Evolutionary conservation across 306 rosid species (phyloP).

Genomic region (Gleditsia sinensis): DNA sequence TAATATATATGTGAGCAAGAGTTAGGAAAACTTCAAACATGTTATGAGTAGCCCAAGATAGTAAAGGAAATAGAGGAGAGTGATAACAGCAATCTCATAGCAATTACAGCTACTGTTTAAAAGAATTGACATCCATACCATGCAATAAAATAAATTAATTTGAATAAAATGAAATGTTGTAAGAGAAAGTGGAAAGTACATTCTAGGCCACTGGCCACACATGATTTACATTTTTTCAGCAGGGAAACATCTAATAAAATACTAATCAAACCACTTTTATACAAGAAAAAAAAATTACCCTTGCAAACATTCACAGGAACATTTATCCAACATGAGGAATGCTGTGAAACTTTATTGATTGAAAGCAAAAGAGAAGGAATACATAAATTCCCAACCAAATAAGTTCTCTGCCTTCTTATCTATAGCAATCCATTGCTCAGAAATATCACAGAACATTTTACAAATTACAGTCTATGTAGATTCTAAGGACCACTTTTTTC

Average conservation of each 20-base stretch:
- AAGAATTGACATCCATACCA: neutral
- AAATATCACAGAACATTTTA: neutral
- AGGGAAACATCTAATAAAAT: neutral
- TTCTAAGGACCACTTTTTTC: neutral
- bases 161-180: neutral
- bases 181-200: neutral
- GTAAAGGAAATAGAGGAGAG: neutral
- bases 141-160: too few relatives aligned
- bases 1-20: neutral
- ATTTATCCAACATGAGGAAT: neutral
- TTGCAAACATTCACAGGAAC: neutral
- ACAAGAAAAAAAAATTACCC: neutral
- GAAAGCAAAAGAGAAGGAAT: neutral
- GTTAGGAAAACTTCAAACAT: neutral
- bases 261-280: neutral
- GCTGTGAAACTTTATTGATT: neutral
- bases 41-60: neutral
- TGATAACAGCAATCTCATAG: neutral
- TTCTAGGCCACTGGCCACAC: neutral
- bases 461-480: neutral
- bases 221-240: neutral
- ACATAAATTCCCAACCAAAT: neutral
- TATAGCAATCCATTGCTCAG: neutral
- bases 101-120: neutral
- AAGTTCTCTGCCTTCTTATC: neutral